These are phyloP conservation scores for Coniochaeta ligniaria DNA, from an alignment of 2,329 filamentous ascomycete species.

Conservation along the genomic window DNA sequence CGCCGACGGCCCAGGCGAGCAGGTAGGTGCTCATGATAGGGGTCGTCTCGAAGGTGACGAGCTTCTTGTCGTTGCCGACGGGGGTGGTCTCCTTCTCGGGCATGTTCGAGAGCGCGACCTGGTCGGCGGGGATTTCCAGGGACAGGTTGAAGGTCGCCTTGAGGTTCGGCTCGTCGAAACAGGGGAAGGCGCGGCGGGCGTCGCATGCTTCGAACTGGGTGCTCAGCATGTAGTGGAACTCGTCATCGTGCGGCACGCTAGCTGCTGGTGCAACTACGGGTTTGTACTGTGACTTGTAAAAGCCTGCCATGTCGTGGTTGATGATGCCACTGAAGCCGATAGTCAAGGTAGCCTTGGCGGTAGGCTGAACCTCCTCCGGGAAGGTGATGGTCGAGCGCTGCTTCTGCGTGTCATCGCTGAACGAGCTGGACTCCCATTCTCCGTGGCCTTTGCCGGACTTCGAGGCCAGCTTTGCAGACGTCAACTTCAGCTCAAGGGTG, in stretches of 20 bases:
- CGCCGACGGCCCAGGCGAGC: conserved; percentile 87
- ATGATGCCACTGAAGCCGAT: conserved; percentile 65
- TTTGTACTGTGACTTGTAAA: conserved; percentile 84
- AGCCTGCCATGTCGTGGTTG: conserved; percentile 95
- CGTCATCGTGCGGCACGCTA: conserved; percentile 68
- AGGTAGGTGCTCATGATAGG: conserved; percentile 91
- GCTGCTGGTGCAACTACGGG: conserved; percentile 66
- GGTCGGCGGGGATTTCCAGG: conserved; percentile 82
- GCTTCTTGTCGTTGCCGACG: conserved; percentile 54
- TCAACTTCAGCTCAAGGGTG: conserved; percentile 73
- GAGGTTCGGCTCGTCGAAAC: conserved; percentile 95
- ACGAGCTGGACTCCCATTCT: conserved; percentile 53
- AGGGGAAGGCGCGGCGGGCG: conserved; percentile 89
- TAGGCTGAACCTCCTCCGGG: conserved; percentile 56
- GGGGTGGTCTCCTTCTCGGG: conserved; percentile 66
- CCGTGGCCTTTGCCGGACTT: conserved; percentile 51
- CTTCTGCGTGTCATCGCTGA: conserved; percentile 74
- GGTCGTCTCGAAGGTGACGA: conserved; percentile 73
- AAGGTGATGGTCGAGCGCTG: conserved; percentile 81
- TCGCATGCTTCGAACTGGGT: conserved; percentile 98
- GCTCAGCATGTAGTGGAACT: conserved; percentile 73
- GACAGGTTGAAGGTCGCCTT: conserved; percentile 95
- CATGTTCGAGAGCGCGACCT: conserved; percentile 93
- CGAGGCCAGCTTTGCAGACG: conserved; percentile 52
- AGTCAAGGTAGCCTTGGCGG: conserved; percentile 56